phyloP scores from a whole-genome alignment of 208 protist species.

The Acanthamoeba rhysodes region DNA sequence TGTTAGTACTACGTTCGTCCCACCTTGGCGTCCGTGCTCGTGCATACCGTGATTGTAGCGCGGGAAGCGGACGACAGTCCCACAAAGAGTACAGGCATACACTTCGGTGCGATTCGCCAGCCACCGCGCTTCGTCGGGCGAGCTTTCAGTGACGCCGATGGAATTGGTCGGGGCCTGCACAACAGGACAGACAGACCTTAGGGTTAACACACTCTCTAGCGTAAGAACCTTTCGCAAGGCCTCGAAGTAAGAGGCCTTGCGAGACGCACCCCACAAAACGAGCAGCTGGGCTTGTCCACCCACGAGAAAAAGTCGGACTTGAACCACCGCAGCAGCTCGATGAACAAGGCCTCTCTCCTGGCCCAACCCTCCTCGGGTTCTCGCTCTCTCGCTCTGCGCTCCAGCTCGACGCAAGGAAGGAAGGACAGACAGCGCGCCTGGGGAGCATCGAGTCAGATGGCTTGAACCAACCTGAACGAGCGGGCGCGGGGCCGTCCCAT shows the following conservation, averaged over 20 bases:
- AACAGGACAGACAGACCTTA: neutral
- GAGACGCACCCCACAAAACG: slow-evolving; percentile 63
- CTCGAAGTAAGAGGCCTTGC: too few species aligned
- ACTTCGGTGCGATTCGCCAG: slow-evolving; percentile 79
- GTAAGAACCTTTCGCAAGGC: too few species aligned
- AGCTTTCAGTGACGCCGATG: neutral
- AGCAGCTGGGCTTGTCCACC: slow-evolving; percentile 82
- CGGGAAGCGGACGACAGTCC: slow-evolving; percentile 79
- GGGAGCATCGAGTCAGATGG: neutral
- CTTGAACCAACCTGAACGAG: neutral
- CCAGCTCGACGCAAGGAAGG: neutral
- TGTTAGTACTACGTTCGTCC: neutral
- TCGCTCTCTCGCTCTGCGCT: slow-evolving; percentile 40
- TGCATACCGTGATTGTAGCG: slow-evolving; percentile 84
- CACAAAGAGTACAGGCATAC: slow-evolving; percentile 74
- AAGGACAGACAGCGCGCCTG: neutral
- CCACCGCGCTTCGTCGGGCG: slow-evolving; percentile 49
- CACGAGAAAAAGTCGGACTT: slow-evolving; percentile 88
- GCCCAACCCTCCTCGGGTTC: neutral
- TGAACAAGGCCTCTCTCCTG: slow-evolving; percentile 69
- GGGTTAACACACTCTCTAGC: neutral
- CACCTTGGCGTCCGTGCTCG: neutral
- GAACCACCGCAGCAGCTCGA: slow-evolving; percentile 86
- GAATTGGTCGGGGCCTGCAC: slow-evolving; percentile 28
- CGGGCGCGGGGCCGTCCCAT: too few species aligned